phyloP scores from a whole-genome alignment of 2,329 filamentous ascomycete species.

The Cryphonectria japonica region DNA sequence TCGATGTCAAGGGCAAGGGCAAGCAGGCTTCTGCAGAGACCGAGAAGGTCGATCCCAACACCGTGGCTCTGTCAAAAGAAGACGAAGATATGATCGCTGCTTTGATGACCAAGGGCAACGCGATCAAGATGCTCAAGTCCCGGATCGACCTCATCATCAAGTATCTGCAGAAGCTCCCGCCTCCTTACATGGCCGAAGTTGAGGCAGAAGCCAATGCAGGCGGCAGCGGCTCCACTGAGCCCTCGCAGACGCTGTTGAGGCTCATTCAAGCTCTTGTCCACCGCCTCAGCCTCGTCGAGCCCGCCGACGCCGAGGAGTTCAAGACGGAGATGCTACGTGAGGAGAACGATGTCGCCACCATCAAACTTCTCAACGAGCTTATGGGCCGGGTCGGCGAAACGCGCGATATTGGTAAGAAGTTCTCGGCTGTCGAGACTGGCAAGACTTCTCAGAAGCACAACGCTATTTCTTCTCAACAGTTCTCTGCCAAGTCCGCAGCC shows the following conservation, averaged over 20 bases:
- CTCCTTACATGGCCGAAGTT: slow-evolving; percentile 35
- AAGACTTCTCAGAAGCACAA: slow-evolving; percentile 34
- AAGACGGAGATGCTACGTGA: slow-evolving; percentile 74
- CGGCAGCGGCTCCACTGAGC: slow-evolving; percentile 43
- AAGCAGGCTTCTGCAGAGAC: slow-evolving; percentile 48
- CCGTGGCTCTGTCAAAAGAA: slow-evolving; percentile 55
- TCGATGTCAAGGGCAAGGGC: slow-evolving; percentile 52
- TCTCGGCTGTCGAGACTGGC: slow-evolving; percentile 58
- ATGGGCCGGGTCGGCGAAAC: slow-evolving; percentile 73
- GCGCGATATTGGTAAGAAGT: slow-evolving; percentile 77
- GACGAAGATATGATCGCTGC: slow-evolving; percentile 66
- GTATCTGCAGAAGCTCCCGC: slow-evolving; percentile 77
- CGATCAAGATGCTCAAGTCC: slow-evolving; percentile 88
- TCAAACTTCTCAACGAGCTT: slow-evolving; percentile 75
- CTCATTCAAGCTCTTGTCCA: slow-evolving; percentile 85
- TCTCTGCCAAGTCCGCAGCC: slow-evolving; percentile 19
- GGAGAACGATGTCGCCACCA: slow-evolving; percentile 80
- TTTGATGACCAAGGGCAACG: slow-evolving; percentile 87
- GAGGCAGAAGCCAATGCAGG: slow-evolving; percentile 47
- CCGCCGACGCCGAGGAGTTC: slow-evolving; percentile 68
- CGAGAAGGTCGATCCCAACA: slow-evolving; percentile 41
- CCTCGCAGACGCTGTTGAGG: slow-evolving; percentile 76
- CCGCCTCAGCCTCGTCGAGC: slow-evolving; percentile 79
- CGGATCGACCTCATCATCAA: slow-evolving; percentile 71
- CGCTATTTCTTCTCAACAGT: slow-evolving; percentile 32